These are phyloP conservation scores for Blastomyces silverae DNA, from an alignment of 2,329 filamentous ascomycete species.

Conservation along the genomic window DNA sequence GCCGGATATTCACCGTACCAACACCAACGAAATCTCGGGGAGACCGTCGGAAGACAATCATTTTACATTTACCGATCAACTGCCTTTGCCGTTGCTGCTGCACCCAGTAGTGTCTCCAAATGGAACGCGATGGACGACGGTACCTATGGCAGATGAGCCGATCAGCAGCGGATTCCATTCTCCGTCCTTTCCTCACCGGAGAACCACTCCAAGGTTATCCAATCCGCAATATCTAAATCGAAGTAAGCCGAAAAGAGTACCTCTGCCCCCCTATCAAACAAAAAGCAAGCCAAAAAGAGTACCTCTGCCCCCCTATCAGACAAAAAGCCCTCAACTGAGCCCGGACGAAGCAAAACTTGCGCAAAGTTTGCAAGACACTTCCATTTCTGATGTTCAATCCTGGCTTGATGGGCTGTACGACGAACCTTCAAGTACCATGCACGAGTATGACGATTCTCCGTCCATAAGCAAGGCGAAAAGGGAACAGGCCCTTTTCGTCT, in stretches of 20 bases:
- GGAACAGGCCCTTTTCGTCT: neutral
- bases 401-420: conserved; percentile 12
- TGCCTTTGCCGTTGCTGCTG: neutral
- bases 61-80: neutral
- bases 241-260: neutral
- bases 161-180: conserved; percentile 10
- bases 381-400: conserved; percentile 10
- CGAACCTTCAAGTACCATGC: neutral
- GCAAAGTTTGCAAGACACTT: conserved; percentile 3
- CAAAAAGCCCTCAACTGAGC: neutral
- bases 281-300: neutral
- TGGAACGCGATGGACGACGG: conserved; percentile 10
- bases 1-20: neutral
- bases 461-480: neutral
- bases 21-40: neutral
- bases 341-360: conserved; percentile 3
- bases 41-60: neutral
- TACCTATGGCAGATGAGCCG: conserved; percentile 10
- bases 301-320: neutral
- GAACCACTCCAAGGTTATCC: neutral
- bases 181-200: neutral
- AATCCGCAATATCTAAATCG: conserved; percentile 3
- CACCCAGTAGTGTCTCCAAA: conserved; percentile 7
- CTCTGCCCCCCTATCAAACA: neutral
- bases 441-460: neutral